Evolutionary conservation across 768 basidiomycete species (phyloP), one percentile per base, ranked within the genome.

Genomic region (Phylloporus arenicola): DNA sequence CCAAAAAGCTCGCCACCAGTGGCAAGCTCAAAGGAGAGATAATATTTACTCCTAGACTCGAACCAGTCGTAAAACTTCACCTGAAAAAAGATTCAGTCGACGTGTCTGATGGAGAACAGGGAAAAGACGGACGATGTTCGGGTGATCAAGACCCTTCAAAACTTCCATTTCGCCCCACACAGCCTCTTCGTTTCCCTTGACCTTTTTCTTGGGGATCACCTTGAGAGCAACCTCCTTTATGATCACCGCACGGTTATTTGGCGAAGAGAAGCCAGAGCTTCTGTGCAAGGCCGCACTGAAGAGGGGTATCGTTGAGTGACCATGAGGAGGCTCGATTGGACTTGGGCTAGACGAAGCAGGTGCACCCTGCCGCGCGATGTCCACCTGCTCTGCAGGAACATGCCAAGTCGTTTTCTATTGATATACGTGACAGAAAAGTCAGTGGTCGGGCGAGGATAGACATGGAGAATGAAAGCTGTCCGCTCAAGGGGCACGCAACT

Each of bases 41-140:
- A 98, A 68, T 92, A 97, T 70, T 96, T 97, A 14, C 84, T 78
- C 55, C 92, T 76, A 9, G 88, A 92, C 63, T 98, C 96, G 65
- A 98, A 98, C 83, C 88, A 92, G 66, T 96, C 93, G 67, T 86
- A 94, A 62, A 96, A 92, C 64, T 94, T 95, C 50, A 96, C 91
- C 91, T 92, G 42, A 27, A n/a, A 29, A 24, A 29, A 4, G 33
- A 34, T 19, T 9, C 41, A 41, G 37, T 40, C 2, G 13, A 6
- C 19, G 10, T 40, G 16, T 38, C 20, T 3, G 20, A 10, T 4
- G 4, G 31, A 50, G 11, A 45, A 19, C 13, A 39, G 4, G 6
- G 2, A 1, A 27, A 9, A 29, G 39, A 74, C 81, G 60, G 49
- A 93, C 93, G 56, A 97, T 89, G 61, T 97, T 94, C 0, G 87